A percentile compares a stretch with the other conserved stretches of the same genome.
These are phyloP conservation scores for Globisporangium nagaii DNA, from an alignment of 352 stramenopile genomes.

Conservation along the genomic window DNA sequence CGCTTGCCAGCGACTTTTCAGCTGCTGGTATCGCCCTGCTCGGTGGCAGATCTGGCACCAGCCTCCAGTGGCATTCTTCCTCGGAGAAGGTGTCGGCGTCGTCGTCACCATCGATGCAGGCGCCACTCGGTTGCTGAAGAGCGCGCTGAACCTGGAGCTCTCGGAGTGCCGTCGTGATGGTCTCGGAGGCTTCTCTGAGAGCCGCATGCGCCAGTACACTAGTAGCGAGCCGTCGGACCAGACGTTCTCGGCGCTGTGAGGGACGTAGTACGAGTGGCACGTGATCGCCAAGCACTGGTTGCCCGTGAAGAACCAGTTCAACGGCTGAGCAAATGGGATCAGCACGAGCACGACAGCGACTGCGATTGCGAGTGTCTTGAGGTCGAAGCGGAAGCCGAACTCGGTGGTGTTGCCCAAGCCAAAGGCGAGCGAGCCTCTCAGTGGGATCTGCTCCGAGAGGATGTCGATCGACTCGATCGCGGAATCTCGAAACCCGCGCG, in stretches of 20 bases:
- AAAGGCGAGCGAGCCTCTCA: background rate
- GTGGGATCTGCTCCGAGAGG: background rate
- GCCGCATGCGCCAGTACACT: slow-evolving; percentile 3
- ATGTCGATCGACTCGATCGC: background rate
- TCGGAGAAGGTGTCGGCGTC: background rate
- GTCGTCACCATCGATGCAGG: background rate
- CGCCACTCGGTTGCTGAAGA: background rate
- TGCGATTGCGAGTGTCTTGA: background rate
- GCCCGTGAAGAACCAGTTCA: background rate
- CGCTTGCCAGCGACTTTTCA: background rate
- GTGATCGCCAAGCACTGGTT: background rate
- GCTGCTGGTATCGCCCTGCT: background rate
- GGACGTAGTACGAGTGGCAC: slow-evolving; percentile 4
- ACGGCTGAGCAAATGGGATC: background rate
- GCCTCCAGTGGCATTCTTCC: background rate
- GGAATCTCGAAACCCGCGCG: background rate
- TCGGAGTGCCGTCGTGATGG: background rate
- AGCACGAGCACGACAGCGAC: background rate
- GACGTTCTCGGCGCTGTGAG: background rate
- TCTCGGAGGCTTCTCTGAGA: too few species aligned
- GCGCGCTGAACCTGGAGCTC: background rate
- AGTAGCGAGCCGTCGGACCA: background rate
- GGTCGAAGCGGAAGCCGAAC: slow-evolving; percentile 10
- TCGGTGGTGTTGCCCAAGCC: background rate
- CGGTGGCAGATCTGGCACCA: background rate